A percentile compares a stretch with the other conserved stretches of the same genome.
Evolutionary conservation across 1,139 yeast species (phyloP).

Genomic region (Debaryomycetaceae sp.): DNA sequence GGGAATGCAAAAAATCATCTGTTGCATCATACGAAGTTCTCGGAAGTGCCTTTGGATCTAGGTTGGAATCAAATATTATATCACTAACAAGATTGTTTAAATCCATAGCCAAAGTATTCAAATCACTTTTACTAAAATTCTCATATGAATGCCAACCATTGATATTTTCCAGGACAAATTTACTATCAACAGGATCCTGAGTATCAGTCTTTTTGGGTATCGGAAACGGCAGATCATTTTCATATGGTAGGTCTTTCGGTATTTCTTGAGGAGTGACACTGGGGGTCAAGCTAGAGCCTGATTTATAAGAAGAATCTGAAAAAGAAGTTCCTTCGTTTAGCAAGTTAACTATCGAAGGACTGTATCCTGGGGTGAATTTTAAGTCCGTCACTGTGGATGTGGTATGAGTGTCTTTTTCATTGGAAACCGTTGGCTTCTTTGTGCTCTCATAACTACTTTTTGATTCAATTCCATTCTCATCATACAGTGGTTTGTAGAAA

Average conservation of each 20-base stretch:
- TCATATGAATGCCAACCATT: conserved; percentile 1
- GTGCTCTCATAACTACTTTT: no score
- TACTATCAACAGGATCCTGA: neutral
- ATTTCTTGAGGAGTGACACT: neutral
- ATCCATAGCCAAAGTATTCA: conserved; percentile 38
- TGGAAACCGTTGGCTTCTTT: neutral
- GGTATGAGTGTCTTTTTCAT: neutral
- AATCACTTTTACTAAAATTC: conserved; percentile 27
- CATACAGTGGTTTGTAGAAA: neutral
- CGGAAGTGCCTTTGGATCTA: conserved; percentile 12
- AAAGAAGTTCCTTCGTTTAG: neutral
- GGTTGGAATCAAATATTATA: conserved; percentile 36
- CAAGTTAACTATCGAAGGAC: neutral
- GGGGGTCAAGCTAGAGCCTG: neutral
- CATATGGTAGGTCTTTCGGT: neutral
- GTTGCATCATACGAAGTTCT: neutral
- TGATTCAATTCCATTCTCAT: neutral
- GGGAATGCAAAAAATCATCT: neutral
- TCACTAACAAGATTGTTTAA: conserved; percentile 41
- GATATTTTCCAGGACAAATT: neutral
- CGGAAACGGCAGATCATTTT: neutral
- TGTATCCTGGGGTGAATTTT: neutral
- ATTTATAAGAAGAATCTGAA: neutral
- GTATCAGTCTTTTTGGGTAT: neutral
- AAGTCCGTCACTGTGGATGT: neutral